Evolutionary conservation across 129 eudicot genomes (phyloP).

Genomic region (Flaveria sonorensis): DNA sequence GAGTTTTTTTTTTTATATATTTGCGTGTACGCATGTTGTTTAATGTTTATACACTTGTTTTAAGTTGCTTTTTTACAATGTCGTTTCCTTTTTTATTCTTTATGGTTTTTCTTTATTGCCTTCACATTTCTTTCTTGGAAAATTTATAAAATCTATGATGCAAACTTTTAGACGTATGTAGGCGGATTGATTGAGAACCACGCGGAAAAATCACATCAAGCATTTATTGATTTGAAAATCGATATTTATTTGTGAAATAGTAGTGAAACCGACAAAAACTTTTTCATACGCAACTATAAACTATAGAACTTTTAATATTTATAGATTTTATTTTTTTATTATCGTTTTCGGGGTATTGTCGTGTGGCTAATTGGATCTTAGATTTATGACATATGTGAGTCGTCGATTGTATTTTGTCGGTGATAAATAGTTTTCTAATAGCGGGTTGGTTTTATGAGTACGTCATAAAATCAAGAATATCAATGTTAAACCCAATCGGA

Average conservation of each 20-base stretch:
- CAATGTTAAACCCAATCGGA: no score
- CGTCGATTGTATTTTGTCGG: no score
- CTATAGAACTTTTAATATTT: not conserved
- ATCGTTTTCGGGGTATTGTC: no score
- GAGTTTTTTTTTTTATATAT: not conserved
- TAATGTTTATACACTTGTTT: not conserved
- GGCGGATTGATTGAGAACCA: conserved; percentile 27
- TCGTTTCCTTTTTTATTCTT: not conserved
- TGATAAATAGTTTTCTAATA: no score
- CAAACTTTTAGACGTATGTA: not conserved
- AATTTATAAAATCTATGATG: not conserved
- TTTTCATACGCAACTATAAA: not conserved
- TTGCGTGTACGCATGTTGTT: not conserved
- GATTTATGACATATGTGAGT: no score
- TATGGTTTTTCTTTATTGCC: not conserved
- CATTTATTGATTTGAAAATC: conserved; percentile 30
- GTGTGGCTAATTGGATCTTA: no score
- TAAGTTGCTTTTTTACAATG: not conserved
- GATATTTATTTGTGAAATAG: conserved; percentile 10
- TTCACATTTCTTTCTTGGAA: not conserved
- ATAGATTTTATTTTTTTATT: no score
- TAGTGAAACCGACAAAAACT: conserved; percentile 22
- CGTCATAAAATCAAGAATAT: no score
- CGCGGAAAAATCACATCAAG: conserved; percentile 26
- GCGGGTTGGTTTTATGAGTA: no score